phyloP scores from a whole-genome alignment of 148 eudicot species.

The Polygonum maritimum region DNA sequence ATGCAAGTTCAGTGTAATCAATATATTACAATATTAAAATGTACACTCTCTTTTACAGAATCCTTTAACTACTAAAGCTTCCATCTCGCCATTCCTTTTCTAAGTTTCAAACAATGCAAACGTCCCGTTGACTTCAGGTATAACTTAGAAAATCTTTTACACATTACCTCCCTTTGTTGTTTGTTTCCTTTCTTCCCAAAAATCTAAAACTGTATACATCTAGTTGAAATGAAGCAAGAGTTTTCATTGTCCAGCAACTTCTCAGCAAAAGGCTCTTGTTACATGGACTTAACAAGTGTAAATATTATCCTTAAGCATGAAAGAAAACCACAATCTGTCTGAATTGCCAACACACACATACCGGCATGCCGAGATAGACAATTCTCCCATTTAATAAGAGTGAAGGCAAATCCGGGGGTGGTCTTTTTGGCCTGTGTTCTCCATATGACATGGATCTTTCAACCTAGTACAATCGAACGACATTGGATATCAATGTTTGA shows the following conservation, averaged over 20 bases:
- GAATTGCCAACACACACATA: constrained; percentile 23
- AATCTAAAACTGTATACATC: not conserved
- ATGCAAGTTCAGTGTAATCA: not conserved
- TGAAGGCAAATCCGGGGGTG: constrained; percentile 92
- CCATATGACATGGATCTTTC: constrained; percentile 60
- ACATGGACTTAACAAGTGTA: not conserved
- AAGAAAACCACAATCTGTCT: not conserved
- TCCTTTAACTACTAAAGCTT: not conserved
- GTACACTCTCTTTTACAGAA: not conserved
- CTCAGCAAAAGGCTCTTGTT: not conserved
- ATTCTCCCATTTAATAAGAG: constrained; percentile 62
- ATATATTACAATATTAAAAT: not conserved
- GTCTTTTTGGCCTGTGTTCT: constrained; percentile 60
- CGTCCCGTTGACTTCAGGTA: not conserved
- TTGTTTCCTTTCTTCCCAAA: not conserved
- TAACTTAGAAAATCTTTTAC: not conserved
- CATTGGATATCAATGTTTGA: constrained; percentile 1
- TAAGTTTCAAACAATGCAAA: not conserved
- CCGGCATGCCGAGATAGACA: constrained; percentile 81
- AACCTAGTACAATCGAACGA: constrained; percentile 33
- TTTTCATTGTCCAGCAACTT: not conserved
- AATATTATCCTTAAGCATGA: not conserved
- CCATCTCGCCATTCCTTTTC: not conserved
- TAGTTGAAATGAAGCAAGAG: not conserved
- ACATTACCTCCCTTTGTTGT: not conserved